A percentile compares a stretch with the other conserved stretches of the same genome.
Evolutionary conservation across 2,329 filamentous ascomycete genomes (phyloP).

Genomic region (Cercospora berteroae): DNA sequence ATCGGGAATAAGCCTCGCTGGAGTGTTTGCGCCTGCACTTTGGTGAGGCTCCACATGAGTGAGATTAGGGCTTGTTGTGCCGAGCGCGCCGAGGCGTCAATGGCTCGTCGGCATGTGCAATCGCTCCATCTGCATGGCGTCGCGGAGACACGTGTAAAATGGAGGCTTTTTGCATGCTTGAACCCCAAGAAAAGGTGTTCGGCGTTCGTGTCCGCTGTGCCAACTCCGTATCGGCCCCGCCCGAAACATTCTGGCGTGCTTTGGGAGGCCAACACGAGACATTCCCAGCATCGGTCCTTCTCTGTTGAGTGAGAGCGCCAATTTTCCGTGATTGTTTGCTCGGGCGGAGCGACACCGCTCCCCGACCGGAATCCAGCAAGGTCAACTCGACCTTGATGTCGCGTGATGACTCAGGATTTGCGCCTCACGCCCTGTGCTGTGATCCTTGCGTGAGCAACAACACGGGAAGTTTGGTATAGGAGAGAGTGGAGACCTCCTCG

Average conservation of each 20-base stretch:
- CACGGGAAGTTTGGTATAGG: background rate
- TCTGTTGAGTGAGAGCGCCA: background rate
- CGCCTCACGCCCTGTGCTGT: background rate
- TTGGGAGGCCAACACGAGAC: background rate
- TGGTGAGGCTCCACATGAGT: background rate
- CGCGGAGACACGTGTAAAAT: background rate
- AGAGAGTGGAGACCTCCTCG: background rate
- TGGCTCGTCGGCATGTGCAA: background rate
- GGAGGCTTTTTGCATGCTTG: background rate
- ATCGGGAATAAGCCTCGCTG: background rate
- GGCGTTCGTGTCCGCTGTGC: conserved; percentile 3
- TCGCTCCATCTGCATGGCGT: background rate
- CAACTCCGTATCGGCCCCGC: conserved; percentile 8
- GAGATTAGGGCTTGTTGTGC: background rate
- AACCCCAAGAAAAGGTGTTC: background rate
- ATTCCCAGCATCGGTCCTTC: background rate
- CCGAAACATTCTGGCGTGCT: background rate
- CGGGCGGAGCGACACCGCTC: background rate
- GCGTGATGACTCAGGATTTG: background rate
- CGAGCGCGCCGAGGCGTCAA: background rate
- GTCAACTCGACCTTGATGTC: background rate
- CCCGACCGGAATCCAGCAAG: background rate
- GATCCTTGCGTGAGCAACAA: background rate
- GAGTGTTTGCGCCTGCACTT: background rate
- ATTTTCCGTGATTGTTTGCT: background rate